Evolutionary conservation across 2,329 filamentous ascomycete species (phyloP), one percentile per base, ranked within the genome.

Genomic region (Fusarium phyllophilum): DNA sequence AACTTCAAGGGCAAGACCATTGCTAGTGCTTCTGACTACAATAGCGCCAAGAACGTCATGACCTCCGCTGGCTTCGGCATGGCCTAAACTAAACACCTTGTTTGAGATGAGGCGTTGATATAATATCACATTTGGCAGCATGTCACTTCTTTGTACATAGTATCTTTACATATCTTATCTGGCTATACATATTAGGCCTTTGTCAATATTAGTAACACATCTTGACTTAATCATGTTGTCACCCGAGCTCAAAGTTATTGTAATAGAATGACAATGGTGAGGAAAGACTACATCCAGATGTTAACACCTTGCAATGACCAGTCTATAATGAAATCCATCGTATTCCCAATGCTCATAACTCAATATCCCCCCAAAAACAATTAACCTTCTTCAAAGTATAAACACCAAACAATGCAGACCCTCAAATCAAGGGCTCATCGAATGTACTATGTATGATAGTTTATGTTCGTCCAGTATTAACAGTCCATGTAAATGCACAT

Each of bases 1-100:
- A 83, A 86, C 75, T 89, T 90, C 79, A 79, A 81, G 55, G 87
- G 87, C 68, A 87, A 88, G 84, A 87, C 84, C 68, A 78, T 89
- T 72, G 88, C 88, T 18, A 75, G 82, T 64, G 85, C 87, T 20
- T 65, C 74, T 20, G 74, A 82, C 33, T 80, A 80, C 55, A 76
- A 74, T 51, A 79, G 80, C 33, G 83, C 80, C 70, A 79, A 82
- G 59, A 81, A 70, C 44, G 82, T 86, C 56, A 76, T 77, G 22
- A 80, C 76, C 65, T 83, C 79, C 45, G 86, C 86, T 73, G 86
- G 87, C 14, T 83, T 88, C 68, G 86, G 87, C 34, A 83, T 81
- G 58, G 78, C 85, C 63, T 85, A 81, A 59, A 64, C 24, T 84
- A 81, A 60, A 66, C 24, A 34, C 52, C 42, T 42, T 33, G 20